Evolutionary conservation across 129 eudicot species (phyloP), one percentile per base, ranked within the genome.

Genomic region (Saussurea involucrata): DNA sequence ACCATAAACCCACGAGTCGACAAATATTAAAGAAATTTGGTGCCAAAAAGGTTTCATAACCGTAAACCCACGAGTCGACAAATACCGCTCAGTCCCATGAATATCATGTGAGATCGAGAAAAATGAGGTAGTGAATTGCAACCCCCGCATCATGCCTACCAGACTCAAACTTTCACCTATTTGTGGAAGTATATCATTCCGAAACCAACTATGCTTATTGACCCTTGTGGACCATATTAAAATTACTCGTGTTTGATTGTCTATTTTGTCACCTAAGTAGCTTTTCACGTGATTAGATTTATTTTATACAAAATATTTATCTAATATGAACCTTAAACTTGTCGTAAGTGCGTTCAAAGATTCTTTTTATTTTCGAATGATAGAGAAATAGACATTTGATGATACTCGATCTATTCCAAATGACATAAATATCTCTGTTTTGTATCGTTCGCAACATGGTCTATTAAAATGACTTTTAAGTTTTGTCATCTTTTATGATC

Each of bases 361-460:
- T 53, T 53, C 61, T 53, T 22, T 53, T 8, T 53, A 0, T n/a
- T 53, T 53, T 53, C 61, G n/a, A n/a, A 53, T 17, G 61, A 53
- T 17, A 53, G 5, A n/a, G 22, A 70, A 70, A 10, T 70, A 37
- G 20, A 42, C 32, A 24, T 24, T 70, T 70, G 65, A 71, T 28
- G 6, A 71, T 12, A 12, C 0, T 44, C 36, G 7, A 24, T 28
- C 76, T 42, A 44, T 20, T 33, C 21, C 15, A 58, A 73, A 74
- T 63, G 71, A 20, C 53, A 73, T 60, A 60, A 63, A 73, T 73
- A 22, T n/a, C 78, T 3, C 34, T 33, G 36, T 60, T 60, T 32
- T 74, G 58, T 32, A 32, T 27, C 5, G 3, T 24, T 34, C 2
- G 61, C 61, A 53, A 53, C 61, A 22, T 17, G 21, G 61, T 53